These are phyloP conservation scores for Alternaria ventricosa DNA, from an alignment of 2,329 filamentous ascomycete species.

Conservation along the genomic window DNA sequence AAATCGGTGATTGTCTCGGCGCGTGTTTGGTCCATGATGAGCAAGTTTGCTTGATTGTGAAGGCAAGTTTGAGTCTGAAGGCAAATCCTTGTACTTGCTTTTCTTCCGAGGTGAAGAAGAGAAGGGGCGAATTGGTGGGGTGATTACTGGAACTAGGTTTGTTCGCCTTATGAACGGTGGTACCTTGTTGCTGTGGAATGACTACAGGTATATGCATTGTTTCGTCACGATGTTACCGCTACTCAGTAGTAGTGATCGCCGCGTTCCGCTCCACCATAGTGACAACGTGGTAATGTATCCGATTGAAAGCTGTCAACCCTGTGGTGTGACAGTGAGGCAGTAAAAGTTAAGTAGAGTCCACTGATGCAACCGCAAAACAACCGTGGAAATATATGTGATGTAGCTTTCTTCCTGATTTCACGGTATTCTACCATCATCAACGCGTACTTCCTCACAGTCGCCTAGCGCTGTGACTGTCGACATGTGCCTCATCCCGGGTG, in stretches of 20 bases:
- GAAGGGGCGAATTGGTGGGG: background rate
- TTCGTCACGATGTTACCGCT: background rate
- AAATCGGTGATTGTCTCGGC: background rate
- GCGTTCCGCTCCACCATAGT: background rate
- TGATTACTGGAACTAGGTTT: background rate
- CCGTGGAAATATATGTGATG: no score
- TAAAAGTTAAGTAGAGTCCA: no score
- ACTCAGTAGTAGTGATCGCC: background rate
- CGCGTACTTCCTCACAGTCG: no score
- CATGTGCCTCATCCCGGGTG: no score
- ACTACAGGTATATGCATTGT: background rate
- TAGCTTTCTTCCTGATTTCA: no score
- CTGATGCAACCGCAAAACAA: no score
- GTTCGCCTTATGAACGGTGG: background rate
- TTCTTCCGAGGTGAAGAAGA: background rate
- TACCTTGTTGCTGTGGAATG: background rate
- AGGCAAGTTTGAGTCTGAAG: background rate
- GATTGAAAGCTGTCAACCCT: no score
- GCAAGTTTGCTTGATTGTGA: accelerated
- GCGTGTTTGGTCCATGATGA: background rate
- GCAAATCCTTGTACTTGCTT: background rate
- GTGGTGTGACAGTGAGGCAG: no score
- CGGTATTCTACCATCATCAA: no score
- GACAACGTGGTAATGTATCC: background rate
- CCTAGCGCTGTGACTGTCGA: no score